Conservation (phyloP, 2,329 filamentous ascomycete species). For the Aureobasidium sp. region DNA sequence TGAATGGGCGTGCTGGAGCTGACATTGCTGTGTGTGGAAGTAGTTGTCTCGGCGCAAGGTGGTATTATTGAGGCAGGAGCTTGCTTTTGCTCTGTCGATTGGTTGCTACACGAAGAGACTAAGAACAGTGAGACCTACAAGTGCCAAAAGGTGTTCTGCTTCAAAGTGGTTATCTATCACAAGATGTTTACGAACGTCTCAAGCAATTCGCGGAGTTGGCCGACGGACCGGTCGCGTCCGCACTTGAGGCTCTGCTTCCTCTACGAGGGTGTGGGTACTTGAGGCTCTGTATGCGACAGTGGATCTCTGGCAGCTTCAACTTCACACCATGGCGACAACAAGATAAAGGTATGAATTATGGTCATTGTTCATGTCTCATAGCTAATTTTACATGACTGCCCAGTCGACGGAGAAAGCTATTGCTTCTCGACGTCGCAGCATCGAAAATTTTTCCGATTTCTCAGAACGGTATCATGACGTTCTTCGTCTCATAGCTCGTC, state of each 20-base stretch:
- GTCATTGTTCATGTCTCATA: slow-evolving; percentile 10
- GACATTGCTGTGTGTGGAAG: slow-evolving; percentile 14
- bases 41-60: neutral
- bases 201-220: neutral
- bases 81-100: neutral
- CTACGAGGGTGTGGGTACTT: neutral
- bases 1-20: slow-evolving; percentile 41
- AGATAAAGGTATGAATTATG: neutral
- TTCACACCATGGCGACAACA: neutral
- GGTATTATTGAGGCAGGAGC: neutral
- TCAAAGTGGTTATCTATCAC: neutral
- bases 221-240: neutral
- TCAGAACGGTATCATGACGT: slow-evolving; percentile 4
- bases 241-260: neutral
- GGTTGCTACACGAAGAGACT: neutral
- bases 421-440: slow-evolving; percentile 9
- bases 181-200: neutral
- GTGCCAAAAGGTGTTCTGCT: neutral
- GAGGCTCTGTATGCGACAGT: neutral
- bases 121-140: neutral
- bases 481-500: slow-evolving; percentile 1
- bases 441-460: neutral
- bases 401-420: slow-evolving; percentile 2
- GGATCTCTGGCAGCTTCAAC: neutral
- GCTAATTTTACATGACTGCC: slow-evolving; percentile 7